These are phyloP conservation scores for Zelopaecilomyces penicillatus DNA, from an alignment of 2,329 filamentous ascomycete species.

Conservation along the genomic window DNA sequence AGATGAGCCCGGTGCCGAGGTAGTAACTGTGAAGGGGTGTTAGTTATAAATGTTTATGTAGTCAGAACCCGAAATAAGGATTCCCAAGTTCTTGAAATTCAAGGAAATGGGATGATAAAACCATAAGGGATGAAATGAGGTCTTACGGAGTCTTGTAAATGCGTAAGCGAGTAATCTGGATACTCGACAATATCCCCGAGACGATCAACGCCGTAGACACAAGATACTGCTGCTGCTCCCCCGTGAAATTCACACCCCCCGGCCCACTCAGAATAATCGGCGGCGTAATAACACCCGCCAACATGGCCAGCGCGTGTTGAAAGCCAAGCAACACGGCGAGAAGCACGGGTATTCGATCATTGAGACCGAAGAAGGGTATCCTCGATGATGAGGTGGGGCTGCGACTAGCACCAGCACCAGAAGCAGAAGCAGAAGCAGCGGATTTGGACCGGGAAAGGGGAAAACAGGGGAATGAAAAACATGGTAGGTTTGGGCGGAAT, in stretches of 20 bases:
- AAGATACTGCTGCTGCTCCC: slow-evolving; percentile 61
- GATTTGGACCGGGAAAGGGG: slow-evolving; percentile 12
- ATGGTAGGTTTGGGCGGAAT: slow-evolving; percentile 74
- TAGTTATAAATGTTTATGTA: neutral
- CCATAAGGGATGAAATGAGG: neutral
- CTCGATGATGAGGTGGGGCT: too few species aligned
- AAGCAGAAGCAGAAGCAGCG: neutral
- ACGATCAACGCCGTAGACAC: slow-evolving; percentile 74
- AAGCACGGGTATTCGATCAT: slow-evolving; percentile 68
- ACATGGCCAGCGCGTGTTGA: slow-evolving; percentile 72
- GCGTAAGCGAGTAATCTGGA: slow-evolving; percentile 73
- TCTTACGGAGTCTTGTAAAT: slow-evolving; percentile 55
- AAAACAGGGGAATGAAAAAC: slow-evolving; percentile 53
- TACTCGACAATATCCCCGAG: slow-evolving; percentile 62
- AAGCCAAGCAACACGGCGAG: slow-evolving; percentile 68
- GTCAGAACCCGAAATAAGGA: neutral
- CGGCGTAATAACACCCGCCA: slow-evolving; percentile 67
- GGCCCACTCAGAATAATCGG: slow-evolving; percentile 61
- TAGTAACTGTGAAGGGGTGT: slow-evolving; percentile 48
- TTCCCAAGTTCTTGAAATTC: neutral
- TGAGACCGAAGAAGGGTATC: slow-evolving; percentile 70
- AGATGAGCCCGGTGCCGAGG: slow-evolving; percentile 70
- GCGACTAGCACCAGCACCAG: slow-evolving; percentile 31
- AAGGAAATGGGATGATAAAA: neutral
- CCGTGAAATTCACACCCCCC: slow-evolving; percentile 54